Evolutionary conservation across 2,329 filamentous ascomycete species (phyloP).

Genomic region (Aspergillaceae sp.): DNA sequence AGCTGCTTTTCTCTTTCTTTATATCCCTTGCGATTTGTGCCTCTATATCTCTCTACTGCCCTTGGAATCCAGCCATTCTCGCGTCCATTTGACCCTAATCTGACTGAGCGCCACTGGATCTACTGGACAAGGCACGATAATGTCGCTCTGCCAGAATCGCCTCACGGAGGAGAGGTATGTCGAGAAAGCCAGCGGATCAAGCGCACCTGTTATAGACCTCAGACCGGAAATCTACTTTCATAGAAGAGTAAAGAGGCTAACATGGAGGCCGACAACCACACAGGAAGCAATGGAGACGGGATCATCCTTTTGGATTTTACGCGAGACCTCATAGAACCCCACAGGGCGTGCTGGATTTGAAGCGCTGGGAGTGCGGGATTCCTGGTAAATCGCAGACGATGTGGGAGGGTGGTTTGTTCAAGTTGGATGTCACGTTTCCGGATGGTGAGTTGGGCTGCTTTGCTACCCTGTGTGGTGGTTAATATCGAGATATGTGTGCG

Average conservation of each 20-base stretch:
- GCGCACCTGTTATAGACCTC: too few species aligned
- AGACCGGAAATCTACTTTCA: too few species aligned
- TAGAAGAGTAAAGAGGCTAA: too few species aligned
- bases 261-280: not conserved
- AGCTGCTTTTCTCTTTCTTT: too few species aligned
- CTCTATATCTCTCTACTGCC: not conserved
- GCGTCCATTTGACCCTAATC: not conserved
- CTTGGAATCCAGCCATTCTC: not conserved
- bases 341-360: slow-evolving; percentile 78
- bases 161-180: slow-evolving; percentile 78
- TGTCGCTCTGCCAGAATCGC: slow-evolving; percentile 83
- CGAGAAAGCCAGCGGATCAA: too few species aligned
- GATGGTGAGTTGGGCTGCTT: slow-evolving; percentile 57
- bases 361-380: slow-evolving; percentile 93
- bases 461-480: not conserved
- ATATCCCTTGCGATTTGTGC: not conserved
- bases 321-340: slow-evolving; percentile 75
- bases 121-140: slow-evolving; percentile 29
- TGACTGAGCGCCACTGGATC: not conserved
- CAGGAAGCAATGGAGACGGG: slow-evolving; percentile 93
- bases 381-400: slow-evolving; percentile 95
- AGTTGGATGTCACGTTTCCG: slow-evolving; percentile 83
- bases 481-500: too few species aligned
- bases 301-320: slow-evolving; percentile 97
- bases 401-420: slow-evolving; percentile 97